Evolutionary conservation across 805 yeast genomes (phyloP), one percentile per base, ranked within the genome.

Genomic region (Schizosaccharomyces pombe): DNA sequence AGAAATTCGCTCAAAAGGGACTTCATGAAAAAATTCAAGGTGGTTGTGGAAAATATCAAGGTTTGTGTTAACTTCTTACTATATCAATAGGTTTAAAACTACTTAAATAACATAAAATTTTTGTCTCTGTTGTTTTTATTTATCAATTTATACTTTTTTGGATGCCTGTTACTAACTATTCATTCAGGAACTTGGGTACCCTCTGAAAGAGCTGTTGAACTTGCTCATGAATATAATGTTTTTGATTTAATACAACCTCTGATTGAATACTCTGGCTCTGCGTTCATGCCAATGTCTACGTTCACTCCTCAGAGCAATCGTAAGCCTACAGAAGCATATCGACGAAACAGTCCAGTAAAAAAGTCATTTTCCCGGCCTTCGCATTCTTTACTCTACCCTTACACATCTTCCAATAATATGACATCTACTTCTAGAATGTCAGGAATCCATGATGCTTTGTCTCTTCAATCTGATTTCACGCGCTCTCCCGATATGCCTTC

Each of bases 11-110:
- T 16, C 95, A 89, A 63, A 75, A 75, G 43, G 94, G 94, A 4
- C 68, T 72, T 19, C 96, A 87, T 65, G 95, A 87, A 62, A 89
- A 89, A 65, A 85, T 87, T 24, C 97, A 87, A 66, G 97, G 97
- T 58, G 97, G 97, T 1, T 87, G 86, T 65, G 97, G 97, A 55
- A 80, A 87, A 63, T 89, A 86, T 66, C 97, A 89, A 67, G 96
- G 95, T 16, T 80, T n/a, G 55, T 39, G 22, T 14, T 9, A 2
- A 9, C 2, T 30, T 47, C 32, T 33, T 12, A 12, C 19, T 14
- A 12, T 14, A 12, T 14, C 19, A 14, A 43, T 14, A 14, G 12
- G 22, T 12, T 43, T 63, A 16, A 16, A 43, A 14, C 16, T 43
- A 43, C 16, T 43, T 16, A 14, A 87, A n/a, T n/a, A n/a, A n/a